Evolutionary conservation across 169 alveolate genomes (phyloP).

Genomic region (Amoebophrya sp.): DNA sequence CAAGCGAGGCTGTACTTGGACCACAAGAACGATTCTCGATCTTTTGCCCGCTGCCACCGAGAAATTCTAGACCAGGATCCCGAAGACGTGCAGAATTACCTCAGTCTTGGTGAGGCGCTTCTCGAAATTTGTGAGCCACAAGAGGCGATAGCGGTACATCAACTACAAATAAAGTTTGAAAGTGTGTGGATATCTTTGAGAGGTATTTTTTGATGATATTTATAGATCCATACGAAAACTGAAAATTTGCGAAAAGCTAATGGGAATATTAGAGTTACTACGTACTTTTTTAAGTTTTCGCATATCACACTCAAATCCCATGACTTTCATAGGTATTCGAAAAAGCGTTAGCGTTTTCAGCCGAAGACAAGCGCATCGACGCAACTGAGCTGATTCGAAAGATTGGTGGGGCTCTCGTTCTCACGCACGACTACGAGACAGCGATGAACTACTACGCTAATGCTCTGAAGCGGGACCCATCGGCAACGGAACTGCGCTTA

Average conservation of each 20-base stretch:
- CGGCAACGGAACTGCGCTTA: slow-evolving; percentile 54
- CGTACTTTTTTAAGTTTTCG: no score
- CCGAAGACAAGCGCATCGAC: slow-evolving; percentile 50
- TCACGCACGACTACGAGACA: slow-evolving; percentile 72
- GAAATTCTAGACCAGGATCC: slow-evolving; percentile 61
- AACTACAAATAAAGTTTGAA: no score
- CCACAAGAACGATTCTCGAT: neutral
- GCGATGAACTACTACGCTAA: slow-evolving; percentile 66
- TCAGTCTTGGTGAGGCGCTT: slow-evolving; percentile 69
- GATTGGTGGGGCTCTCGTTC: slow-evolving; percentile 66
- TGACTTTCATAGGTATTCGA: no score
- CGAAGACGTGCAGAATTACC: slow-evolving; percentile 52
- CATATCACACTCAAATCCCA: no score
- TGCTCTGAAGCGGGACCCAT: slow-evolving; percentile 58
- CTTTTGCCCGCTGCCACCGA: neutral
- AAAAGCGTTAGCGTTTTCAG: slow-evolving; percentile 64
- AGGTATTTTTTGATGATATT: no score
- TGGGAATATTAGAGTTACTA: no score
- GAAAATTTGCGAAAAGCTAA: no score
- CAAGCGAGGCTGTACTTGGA: neutral
- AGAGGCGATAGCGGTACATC: slow-evolving; percentile 69
- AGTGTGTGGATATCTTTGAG: no score
- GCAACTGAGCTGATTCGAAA: slow-evolving; percentile 61
- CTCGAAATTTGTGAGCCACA: slow-evolving; percentile 71
- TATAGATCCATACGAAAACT: no score